phyloP scores from a whole-genome alignment of 2,329 filamentous ascomycete species.

The Fusarium tupiense region DNA sequence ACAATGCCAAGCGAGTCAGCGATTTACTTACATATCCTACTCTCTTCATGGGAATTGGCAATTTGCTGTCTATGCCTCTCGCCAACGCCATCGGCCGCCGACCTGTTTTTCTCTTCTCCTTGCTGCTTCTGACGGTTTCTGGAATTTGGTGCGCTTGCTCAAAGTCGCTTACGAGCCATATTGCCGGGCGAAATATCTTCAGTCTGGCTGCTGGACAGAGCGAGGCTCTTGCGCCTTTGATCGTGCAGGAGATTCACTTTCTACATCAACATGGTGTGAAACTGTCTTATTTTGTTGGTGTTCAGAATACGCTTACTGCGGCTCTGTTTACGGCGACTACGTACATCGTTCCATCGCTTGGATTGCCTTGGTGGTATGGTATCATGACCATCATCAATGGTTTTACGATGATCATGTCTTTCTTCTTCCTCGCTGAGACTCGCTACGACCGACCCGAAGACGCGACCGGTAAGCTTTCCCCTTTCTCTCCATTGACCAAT shows the following conservation, averaged over 20 bases:
- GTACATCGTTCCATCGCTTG: background rate
- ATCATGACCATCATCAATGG: slow-evolving; percentile 9
- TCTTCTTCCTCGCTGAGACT: background rate
- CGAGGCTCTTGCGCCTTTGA: background rate
- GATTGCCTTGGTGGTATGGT: slow-evolving; percentile 6
- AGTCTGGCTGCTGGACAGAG: slow-evolving; percentile 12
- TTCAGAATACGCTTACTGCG: background rate
- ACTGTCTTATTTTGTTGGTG: slow-evolving; percentile 1
- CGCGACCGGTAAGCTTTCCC: background rate
- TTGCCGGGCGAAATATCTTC: background rate
- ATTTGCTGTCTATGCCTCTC: background rate
- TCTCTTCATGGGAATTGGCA: slow-evolving; percentile 7
- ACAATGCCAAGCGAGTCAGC: background rate
- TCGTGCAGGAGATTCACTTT: slow-evolving; percentile 2
- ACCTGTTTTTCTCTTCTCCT: background rate
- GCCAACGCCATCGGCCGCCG: background rate
- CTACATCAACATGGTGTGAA: background rate
- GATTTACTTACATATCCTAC: slow-evolving; percentile 2
- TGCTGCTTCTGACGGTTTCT: background rate
- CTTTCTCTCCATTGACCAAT: accelerated
- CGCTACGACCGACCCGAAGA: slow-evolving; percentile 7
- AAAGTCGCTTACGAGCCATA: slow-evolving; percentile 2
- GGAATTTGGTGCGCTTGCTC: slow-evolving; percentile 12
- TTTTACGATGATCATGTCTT: background rate
- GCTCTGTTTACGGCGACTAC: background rate